These are phyloP conservation scores for Ampelomyces quisqualis DNA, from an alignment of 2,329 filamentous ascomycete species.

Conservation along the genomic window DNA sequence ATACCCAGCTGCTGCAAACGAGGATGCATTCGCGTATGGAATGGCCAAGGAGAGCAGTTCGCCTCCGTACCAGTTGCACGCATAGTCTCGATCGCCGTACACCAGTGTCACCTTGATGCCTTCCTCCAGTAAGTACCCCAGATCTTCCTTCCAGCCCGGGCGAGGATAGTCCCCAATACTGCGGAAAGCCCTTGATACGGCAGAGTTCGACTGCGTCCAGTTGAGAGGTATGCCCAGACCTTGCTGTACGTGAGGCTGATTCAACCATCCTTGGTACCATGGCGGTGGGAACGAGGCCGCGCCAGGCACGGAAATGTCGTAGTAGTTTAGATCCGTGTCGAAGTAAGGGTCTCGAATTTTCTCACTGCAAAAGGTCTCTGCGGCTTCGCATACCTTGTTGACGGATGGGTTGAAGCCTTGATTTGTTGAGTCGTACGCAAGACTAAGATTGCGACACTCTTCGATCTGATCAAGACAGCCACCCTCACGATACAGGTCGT, in stretches of 20 bases:
- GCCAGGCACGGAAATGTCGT: constrained; percentile 57
- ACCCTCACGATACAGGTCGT: constrained; percentile 48
- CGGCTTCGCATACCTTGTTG: constrained; percentile 47
- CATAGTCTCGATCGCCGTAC: constrained; percentile 43
- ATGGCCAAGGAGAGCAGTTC: constrained; percentile 66
- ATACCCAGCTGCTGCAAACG: constrained; percentile 69
- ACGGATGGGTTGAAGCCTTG: constrained; percentile 41
- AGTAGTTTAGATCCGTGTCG: constrained; percentile 53
- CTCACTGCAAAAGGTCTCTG: constrained; percentile 49
- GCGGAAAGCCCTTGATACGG: constrained; percentile 52
- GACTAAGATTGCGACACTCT: constrained; percentile 52
- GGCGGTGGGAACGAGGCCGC: constrained; percentile 44
- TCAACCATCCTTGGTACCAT: constrained; percentile 59
- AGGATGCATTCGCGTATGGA: constrained; percentile 51
- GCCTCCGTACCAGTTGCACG: constrained; percentile 69
- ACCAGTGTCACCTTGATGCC: constrained; percentile 38
- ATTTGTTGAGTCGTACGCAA: constrained; percentile 53
- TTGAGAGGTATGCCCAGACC: constrained; percentile 61
- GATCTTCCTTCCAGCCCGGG: constrained; percentile 50
- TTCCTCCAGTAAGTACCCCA: constrained; percentile 56
- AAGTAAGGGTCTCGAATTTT: constrained; percentile 51
- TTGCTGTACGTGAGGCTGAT: constrained; percentile 56
- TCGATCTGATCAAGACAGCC: constrained; percentile 59
- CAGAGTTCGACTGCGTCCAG: constrained; percentile 49
- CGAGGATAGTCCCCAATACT: constrained; percentile 52